Evolutionary conservation across 306 rosid genomes (phyloP).

Genomic region (Fragaria ananassa): DNA sequence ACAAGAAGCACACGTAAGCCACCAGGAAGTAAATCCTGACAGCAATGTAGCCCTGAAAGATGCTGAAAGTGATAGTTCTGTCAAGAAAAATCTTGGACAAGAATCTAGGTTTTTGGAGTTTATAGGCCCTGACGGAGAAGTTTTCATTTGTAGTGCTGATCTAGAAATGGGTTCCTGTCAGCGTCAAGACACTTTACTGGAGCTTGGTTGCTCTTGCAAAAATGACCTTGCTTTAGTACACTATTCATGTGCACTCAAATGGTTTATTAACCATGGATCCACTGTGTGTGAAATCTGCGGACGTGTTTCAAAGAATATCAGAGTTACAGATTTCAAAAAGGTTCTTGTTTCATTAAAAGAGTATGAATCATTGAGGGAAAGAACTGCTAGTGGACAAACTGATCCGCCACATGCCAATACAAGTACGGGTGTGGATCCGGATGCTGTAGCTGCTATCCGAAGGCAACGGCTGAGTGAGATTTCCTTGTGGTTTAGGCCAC

Average conservation of each 20-base stretch:
- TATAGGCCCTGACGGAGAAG: conserved; percentile 91
- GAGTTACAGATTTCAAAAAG: conserved; percentile 61
- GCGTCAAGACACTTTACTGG: conserved; percentile 52
- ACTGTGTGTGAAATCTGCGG: conserved; percentile 93
- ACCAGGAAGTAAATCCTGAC: conserved; percentile 37
- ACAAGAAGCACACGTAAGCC: conserved; percentile 31
- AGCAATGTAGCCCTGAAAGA: conserved; percentile 25
- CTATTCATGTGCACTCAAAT: conserved; percentile 92
- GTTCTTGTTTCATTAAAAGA: conserved; percentile 74
- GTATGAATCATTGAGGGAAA: conserved; percentile 79
- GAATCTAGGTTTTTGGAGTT: conserved; percentile 57
- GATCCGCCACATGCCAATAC: conserved; percentile 43
- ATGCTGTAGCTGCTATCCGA: conserved; percentile 91
- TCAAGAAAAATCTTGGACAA: conserved; percentile 37
- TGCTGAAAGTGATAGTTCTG: conserved; percentile 18
- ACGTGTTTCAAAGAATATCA: conserved; percentile 66
- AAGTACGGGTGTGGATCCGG: conserved; percentile 69
- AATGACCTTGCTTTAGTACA: conserved; percentile 90
- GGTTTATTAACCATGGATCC: conserved; percentile 97
- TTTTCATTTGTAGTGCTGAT: conserved; percentile 69
- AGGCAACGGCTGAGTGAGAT: conserved; percentile 90
- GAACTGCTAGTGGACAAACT: conserved; percentile 74
- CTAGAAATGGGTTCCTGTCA: conserved; percentile 70
- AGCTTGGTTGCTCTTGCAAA: conserved; percentile 96
- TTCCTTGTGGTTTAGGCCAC: conserved; percentile 86